These are phyloP conservation scores for Arxiozyma heterogenica DNA, from an alignment of 1,139 yeast genomes.

Conservation along the genomic window DNA sequence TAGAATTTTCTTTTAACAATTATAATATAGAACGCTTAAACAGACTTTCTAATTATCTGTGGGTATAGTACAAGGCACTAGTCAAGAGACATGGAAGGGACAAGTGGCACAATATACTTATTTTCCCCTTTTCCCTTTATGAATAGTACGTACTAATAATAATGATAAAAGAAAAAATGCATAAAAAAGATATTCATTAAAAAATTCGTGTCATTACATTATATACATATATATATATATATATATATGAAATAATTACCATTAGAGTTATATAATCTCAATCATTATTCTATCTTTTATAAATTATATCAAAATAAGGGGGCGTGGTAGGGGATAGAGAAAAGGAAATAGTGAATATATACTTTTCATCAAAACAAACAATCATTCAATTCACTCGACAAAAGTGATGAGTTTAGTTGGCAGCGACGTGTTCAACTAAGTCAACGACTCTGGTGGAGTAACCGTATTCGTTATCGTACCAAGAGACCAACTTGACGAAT, in stretches of 20 bases:
- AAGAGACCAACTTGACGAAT: constrained; percentile 73
- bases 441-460: constrained; percentile 88
- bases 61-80: too few relatives aligned
- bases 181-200: not conserved
- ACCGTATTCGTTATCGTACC: constrained; percentile 89
- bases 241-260: not conserved
- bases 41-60: too few relatives aligned
- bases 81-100: too few relatives aligned
- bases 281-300: not conserved
- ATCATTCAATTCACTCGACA: too few relatives aligned
- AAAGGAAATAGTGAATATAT: not conserved
- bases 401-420: constrained; percentile 8
- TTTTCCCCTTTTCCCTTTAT: not conserved
- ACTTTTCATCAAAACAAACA: not conserved
- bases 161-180: not conserved
- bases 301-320: not conserved
- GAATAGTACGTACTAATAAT: too few relatives aligned
- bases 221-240: not conserved
- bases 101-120: too few relatives aligned
- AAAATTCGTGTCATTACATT: not conserved
- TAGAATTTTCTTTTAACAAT: not conserved
- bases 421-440: constrained; percentile 69
- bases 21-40: too few relatives aligned
- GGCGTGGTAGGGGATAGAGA: too few relatives aligned
- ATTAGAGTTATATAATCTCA: not conserved